Conservation (phyloP, 306 rosid genomes). For the Cucumis cinereus region DNA sequence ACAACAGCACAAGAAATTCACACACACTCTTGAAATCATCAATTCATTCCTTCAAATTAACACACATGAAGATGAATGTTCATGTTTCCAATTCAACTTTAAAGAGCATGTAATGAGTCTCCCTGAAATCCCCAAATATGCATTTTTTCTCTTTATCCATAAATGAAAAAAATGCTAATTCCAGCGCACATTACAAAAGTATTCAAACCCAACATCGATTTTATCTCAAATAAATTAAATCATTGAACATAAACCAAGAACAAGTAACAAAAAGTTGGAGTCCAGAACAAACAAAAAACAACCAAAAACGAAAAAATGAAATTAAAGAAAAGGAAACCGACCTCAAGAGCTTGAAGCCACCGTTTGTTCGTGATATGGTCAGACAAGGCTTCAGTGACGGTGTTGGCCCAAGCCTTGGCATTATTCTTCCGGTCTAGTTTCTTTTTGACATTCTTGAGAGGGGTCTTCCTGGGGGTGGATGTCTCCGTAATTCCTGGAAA, state of each 20-base stretch:
- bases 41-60: not conserved
- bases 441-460: slow-evolving; percentile 73
- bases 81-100: not conserved
- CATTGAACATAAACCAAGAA: not conserved
- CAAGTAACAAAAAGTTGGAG: not conserved
- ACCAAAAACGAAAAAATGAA: not conserved
- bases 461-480: slow-evolving; percentile 26
- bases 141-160: not conserved
- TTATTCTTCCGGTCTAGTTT: slow-evolving; percentile 47
- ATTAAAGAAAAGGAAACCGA: slow-evolving; percentile 13
- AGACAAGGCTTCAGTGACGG: slow-evolving; percentile 77
- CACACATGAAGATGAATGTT: not conserved
- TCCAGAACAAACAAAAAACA: not conserved
- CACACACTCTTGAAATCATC: not conserved
- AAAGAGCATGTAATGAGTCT: not conserved
- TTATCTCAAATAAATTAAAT: not conserved
- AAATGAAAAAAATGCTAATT: not conserved
- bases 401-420: slow-evolving; percentile 86
- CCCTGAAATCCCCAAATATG: not conserved
- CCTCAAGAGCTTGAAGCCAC: slow-evolving; percentile 98
- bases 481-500: slow-evolving; percentile 54
- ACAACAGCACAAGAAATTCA: not conserved
- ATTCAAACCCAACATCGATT: not conserved
- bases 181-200: not conserved
- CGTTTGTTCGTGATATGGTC: slow-evolving; percentile 58